Base-by-base conservation (phyloP, 108 stramenopile genomes). In the Nitzschia sp. region DNA sequence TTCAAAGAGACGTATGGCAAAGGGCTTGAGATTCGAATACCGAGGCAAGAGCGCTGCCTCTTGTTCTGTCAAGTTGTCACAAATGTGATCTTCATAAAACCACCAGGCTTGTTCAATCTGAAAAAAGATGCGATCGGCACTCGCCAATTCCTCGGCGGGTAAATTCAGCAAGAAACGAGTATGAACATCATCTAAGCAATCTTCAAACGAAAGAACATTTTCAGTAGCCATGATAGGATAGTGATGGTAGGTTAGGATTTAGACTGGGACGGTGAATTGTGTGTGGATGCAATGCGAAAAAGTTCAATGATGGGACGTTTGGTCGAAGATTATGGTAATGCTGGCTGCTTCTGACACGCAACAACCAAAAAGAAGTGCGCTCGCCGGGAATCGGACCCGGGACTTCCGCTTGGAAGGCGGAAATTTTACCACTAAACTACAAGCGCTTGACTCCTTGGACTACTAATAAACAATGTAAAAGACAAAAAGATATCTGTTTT, bases 371-470 rank as follows among this genome's bases (percentile, higher is more conserved):
- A 30, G 54, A 49, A 64, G 54, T 92, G 87, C 86, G 77, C 78
- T 82, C 74, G 68, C 91, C 84, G 92, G 89, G 92, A 93, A 93
- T 93, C 92, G 92, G 90, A 93, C 92, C 88, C 92, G 77, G 87
- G 92, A 87, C 89, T 85, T 84, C 81, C 81, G 89, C 89, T 86
- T 93, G 92, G 92, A 85, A 90, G 85, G 89, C 92, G 81, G 81
- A 83, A 84, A 93, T 93, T 88, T 93, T 93, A 90, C 91, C 91
- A 90, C 88, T 93, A 90, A 87, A 93, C 91, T 89, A 90, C 48
- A 25, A 63, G 64, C 70, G 82, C 82, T 74, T n/a, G n/a, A n/a
- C n/a, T n/a, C n/a, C n/a, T n/a, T n/a, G n/a, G n/a, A n/a, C n/a
- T n/a, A n/a, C n/a, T n/a, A n/a, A n/a, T n/a, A n/a, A n/a, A n/a